phyloP scores from a whole-genome alignment of 345 rosid species.

The Trapa incisa region DNA sequence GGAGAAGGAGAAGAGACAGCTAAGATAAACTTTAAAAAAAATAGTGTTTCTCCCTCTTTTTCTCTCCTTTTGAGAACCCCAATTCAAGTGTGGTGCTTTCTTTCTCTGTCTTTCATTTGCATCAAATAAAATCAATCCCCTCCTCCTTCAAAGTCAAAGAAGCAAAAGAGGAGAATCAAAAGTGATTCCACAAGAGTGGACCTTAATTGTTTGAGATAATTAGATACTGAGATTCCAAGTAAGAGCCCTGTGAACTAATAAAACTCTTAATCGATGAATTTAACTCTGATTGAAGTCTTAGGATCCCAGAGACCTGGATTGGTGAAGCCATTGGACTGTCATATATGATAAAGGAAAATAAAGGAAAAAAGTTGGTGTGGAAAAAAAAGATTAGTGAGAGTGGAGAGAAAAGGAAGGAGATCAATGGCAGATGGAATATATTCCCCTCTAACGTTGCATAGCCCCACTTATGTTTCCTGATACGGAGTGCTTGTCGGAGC shows the following conservation, averaged over 20 bases:
- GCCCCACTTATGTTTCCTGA: constrained; percentile 12
- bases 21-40: not conserved
- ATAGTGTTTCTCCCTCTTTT: not conserved
- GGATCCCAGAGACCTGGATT: not conserved
- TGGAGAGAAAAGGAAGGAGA: not conserved
- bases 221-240: no score
- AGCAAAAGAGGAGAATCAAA: constrained; percentile 1
- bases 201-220: not conserved
- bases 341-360: not conserved
- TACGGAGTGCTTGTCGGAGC: constrained; percentile 8
- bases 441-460: constrained; percentile 10
- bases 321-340: not conserved
- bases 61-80: constrained; percentile 15
- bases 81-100: constrained; percentile 10
- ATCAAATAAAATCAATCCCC: constrained; percentile 15
- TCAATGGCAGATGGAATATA: constrained; percentile 11
- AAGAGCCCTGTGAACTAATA: not conserved
- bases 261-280: not conserved
- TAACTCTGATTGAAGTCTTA: not conserved
- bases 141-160: constrained; percentile 11
- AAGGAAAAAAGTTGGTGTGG: constrained; percentile 8
- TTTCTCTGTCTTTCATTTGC: constrained; percentile 6
- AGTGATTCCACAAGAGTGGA: not conserved
- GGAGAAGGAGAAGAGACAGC: constrained; percentile 5
- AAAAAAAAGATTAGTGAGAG: constrained; percentile 1